Base-by-base conservation (phyloP, 805 yeast genomes). In the Metschnikowia bowlesiae region DNA sequence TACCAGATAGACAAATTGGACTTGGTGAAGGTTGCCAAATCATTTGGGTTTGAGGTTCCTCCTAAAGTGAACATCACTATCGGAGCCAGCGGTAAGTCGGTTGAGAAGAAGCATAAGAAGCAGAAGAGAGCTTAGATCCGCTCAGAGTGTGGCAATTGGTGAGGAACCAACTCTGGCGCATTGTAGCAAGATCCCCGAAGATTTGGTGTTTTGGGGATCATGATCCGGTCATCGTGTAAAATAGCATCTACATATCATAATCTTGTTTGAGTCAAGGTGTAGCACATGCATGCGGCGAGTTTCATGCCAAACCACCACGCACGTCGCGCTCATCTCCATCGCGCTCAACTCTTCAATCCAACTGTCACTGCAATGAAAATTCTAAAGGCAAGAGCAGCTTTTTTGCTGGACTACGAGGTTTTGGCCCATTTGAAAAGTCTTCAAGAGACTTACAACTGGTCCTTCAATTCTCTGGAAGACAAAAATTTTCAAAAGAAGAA, bases 11-110 rank as follows among this genome's bases (percentile, higher is more conserved):
- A 94, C 70, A 89, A 91, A 71, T 78, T 94, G 53, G 99, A 94
- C 68, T 75, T 94, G 56, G 92, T 84, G 34, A 94, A 92, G 73
- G 97, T 94, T 31, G 99, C 97, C 49, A 88, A 85, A 68, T 86
- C 96, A 11, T 94, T 88, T 68, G 99, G 99, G 8, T 94, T 94
- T 72, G 83, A 84, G 36, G 85, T 89, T 28, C 98, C 99, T 44
- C 99, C 99, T 56, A 90, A 90, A 74, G 99, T 94, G 48, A 94
- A 94, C 65, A 90, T 94, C 56, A 85, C 96, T 38, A 90, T 94
- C 60, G 98, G 98, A 26, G 89, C 96, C 44, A 87, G 96, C 66
- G 92, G 91, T 10, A 82, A 84, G 67, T 75, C 85, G 9, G 63
- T 73, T 51, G 79, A 74, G 55, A 74, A 71, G 62, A 74, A 73